phyloP scores from a whole-genome alignment of 2,329 filamentous ascomycete species.

The Aspergillus ochraceoroseus region DNA sequence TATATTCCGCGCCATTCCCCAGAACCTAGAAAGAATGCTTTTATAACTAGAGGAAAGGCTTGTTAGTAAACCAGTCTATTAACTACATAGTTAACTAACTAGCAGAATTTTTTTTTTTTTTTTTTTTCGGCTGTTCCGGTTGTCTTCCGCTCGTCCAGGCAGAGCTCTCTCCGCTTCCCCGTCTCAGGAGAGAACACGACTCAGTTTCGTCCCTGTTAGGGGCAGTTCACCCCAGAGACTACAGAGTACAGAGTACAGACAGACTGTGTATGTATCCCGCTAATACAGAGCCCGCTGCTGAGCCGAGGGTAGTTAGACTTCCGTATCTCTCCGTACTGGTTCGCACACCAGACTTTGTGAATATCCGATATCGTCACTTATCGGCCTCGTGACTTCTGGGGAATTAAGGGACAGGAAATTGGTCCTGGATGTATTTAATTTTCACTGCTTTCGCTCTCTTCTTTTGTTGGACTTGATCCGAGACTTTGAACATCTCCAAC shows the following conservation, averaged over 20 bases:
- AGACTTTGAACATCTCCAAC: too few relatives aligned
- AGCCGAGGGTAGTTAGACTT: conserved; percentile 32
- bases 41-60: too few relatives aligned
- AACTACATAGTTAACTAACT: too few relatives aligned
- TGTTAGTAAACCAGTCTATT: background rate
- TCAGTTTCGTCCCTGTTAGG: too few relatives aligned
- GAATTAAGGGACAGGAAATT: conserved; percentile 8
- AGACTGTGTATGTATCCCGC: too few relatives aligned
- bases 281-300: too few relatives aligned
- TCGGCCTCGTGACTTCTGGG: conserved; percentile 15
- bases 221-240: too few relatives aligned
- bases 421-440: conserved; percentile 9
- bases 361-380: conserved; percentile 25
- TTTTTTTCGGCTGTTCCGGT: conserved; percentile 10
- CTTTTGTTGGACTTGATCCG: too few relatives aligned
- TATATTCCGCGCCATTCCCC: too few relatives aligned
- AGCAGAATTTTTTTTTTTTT: background rate
- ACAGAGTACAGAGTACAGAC: too few relatives aligned
- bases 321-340: conserved; percentile 32
- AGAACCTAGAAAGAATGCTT: too few relatives aligned
- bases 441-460: conserved; percentile 6
- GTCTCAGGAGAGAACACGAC: too few relatives aligned
- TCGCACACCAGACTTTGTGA: conserved; percentile 17
- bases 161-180: conserved; percentile 34
- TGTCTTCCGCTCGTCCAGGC: conserved; percentile 38